Conservation (phyloP, 2,329 filamentous ascomycete species). For the Aspergillus phoenicis region DNA sequence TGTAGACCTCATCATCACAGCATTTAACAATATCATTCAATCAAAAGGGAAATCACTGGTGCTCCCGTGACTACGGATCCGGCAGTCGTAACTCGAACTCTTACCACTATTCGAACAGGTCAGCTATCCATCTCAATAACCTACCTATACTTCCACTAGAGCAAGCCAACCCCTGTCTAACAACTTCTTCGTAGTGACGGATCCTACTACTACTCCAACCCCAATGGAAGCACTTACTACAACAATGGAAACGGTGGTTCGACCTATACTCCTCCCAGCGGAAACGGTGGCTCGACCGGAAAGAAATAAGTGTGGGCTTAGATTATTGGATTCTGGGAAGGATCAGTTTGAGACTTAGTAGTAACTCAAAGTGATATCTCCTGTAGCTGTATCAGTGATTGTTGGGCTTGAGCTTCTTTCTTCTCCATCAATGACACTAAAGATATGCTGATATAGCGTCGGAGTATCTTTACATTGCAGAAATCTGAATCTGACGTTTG, state of each 20-base stretch:
- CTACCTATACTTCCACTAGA: background rate
- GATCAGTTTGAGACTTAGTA: too few species aligned
- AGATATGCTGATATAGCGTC: too few species aligned
- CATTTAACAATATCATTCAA: background rate
- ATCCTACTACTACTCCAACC: slow-evolving; percentile 74
- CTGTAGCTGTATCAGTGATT: too few species aligned
- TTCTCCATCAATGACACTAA: too few species aligned
- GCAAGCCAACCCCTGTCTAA: background rate
- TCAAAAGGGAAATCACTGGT: slow-evolving; percentile 67
- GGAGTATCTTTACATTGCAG: too few species aligned
- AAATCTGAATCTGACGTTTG: too few species aligned
- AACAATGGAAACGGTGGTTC: slow-evolving; percentile 61
- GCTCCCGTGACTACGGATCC: slow-evolving; percentile 64
- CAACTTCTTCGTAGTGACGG: slow-evolving; percentile 51
- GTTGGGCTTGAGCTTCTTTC: too few species aligned
- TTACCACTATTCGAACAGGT: slow-evolving; percentile 67
- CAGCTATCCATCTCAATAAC: slow-evolving; percentile 23
- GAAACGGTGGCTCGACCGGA: slow-evolving; percentile 19
- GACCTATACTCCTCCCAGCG: slow-evolving; percentile 62
- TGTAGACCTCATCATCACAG: too few species aligned
- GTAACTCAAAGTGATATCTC: too few species aligned
- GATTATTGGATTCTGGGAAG: too few species aligned
- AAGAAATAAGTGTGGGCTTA: slow-evolving; percentile 19
- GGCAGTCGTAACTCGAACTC: slow-evolving; percentile 58
- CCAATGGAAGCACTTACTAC: slow-evolving; percentile 69